Evolutionary conservation across 139 green algal genomes (phyloP).

Genomic region (Trebouxia sp.): DNA sequence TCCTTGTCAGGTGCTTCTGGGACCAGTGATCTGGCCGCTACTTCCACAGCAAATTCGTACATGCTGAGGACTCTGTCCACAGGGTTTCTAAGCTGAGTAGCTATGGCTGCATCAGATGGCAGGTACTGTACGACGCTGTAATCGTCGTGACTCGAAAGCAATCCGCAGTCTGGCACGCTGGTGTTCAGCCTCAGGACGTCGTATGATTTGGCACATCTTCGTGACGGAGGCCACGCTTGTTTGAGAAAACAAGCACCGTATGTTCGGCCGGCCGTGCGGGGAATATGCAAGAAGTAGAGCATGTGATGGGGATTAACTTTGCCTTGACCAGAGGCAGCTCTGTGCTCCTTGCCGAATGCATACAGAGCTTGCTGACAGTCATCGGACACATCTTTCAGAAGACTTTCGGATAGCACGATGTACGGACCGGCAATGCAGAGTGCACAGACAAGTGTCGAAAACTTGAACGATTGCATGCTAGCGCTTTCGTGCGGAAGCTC

Average conservation of each 20-base stretch:
- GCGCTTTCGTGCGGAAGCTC: no score
- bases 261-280: constrained; percentile 88
- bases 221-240: constrained; percentile 43
- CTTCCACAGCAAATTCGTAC: constrained; percentile 88
- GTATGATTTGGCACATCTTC: constrained; percentile 78
- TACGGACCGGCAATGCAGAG: no score
- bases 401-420: neutral
- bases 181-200: constrained; percentile 79
- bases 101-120: constrained; percentile 37
- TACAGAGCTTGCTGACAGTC: neutral
- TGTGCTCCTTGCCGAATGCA: neutral
- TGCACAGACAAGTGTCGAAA: no score
- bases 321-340: neutral
- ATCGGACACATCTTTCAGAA: neutral
- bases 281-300: constrained; percentile 95
- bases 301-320: neutral
- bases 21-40: constrained; percentile 42
- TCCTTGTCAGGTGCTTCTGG: neutral
- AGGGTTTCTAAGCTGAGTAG: constrained; percentile 72
- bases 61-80: constrained; percentile 79
- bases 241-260: constrained; percentile 88
- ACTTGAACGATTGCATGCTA: no score
- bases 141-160: constrained; percentile 89
- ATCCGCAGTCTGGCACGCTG: constrained; percentile 61
- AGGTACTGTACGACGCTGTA: constrained; percentile 75